phyloP scores from a whole-genome alignment of 176 grass and related monocot species.

The Alopecurus myosuroides region DNA sequence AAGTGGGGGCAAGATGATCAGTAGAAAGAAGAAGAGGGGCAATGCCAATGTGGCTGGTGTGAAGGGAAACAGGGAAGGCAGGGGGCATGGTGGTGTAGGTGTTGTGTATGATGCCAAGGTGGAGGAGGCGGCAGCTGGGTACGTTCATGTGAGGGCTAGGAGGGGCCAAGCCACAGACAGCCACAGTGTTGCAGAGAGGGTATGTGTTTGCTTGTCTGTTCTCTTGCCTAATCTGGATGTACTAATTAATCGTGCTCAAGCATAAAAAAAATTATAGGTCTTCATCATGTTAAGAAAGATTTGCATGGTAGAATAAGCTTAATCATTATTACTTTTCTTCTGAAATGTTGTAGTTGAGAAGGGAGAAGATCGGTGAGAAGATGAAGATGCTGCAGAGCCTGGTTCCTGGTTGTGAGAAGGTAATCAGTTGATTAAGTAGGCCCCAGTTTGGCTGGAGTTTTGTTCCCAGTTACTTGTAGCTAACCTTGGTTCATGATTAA shows the following conservation, averaged over 20 bases:
- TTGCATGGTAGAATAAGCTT: background rate
- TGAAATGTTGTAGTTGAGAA: slow-evolving; percentile 10
- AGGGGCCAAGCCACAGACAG: slow-evolving; percentile 31
- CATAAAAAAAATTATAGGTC: background rate
- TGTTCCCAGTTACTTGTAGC: background rate
- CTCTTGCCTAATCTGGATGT: background rate
- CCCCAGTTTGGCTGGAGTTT: background rate
- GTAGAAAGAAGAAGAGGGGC: slow-evolving; percentile 6
- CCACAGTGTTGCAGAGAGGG: slow-evolving; percentile 31
- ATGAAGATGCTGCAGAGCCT: slow-evolving; percentile 37
- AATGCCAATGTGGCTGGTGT: slow-evolving; percentile 12
- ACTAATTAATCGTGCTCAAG: background rate
- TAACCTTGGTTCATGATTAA: background rate
- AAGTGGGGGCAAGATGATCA: slow-evolving; percentile 16
- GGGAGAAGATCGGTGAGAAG: slow-evolving; percentile 20
- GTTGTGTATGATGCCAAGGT: slow-evolving; percentile 12
- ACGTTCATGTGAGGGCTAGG: slow-evolving; percentile 32
- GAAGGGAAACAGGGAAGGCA: slow-evolving; percentile 1
- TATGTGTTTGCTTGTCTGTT: background rate
- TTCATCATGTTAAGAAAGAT: background rate
- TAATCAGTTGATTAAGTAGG: background rate
- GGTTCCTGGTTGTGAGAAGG: slow-evolving; percentile 38
- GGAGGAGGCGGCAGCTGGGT: slow-evolving; percentile 17
- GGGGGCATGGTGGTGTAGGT: background rate
- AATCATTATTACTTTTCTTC: background rate